Evolutionary conservation across 202 grass and related monocot species (phyloP).

Genomic region (Setaria viridis): DNA sequence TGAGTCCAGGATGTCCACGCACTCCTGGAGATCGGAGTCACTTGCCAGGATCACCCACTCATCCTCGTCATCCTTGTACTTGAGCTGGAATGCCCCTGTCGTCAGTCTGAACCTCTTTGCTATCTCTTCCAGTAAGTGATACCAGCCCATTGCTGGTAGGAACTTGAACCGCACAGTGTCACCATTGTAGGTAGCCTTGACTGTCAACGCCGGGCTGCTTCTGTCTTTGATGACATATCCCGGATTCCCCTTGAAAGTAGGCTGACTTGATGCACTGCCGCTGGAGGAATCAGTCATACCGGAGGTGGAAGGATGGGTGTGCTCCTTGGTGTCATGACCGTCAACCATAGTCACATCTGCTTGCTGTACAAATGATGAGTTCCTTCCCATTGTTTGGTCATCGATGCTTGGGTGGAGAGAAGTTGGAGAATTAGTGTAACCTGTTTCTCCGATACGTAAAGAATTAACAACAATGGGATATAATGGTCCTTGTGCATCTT

Average conservation of each 20-base stretch:
- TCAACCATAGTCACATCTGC: conserved; percentile 54
- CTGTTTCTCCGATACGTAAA: conserved; percentile 23
- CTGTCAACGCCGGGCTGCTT: conserved; percentile 51
- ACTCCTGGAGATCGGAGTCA: conserved; percentile 83
- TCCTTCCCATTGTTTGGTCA: conserved; percentile 39
- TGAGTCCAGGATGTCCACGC: conserved; percentile 74
- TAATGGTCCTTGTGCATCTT: conserved; percentile 22
- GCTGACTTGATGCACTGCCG: conserved; percentile 73
- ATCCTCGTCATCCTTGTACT: conserved; percentile 93
- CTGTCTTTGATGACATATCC: neutral
- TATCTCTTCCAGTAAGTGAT: conserved; percentile 72
- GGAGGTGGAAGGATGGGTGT: conserved; percentile 68
- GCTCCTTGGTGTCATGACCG: conserved; percentile 45
- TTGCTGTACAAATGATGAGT: conserved; percentile 40
- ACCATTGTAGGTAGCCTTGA: conserved; percentile 83
- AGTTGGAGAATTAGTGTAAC: conserved; percentile 3
- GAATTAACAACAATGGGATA: conserved; percentile 16
- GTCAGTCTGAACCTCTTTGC: conserved; percentile 80
- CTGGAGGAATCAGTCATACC: conserved; percentile 86
- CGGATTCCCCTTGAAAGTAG: conserved; percentile 64
- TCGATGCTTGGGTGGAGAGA: neutral
- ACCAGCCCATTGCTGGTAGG: conserved; percentile 62
- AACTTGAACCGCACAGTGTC: conserved; percentile 92
- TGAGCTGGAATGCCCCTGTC: conserved; percentile 71
- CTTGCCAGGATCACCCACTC: conserved; percentile 88